Base-by-base conservation (phyloP, 75 land plant genomes). In the Sequoiadendron giganteum region DNA sequence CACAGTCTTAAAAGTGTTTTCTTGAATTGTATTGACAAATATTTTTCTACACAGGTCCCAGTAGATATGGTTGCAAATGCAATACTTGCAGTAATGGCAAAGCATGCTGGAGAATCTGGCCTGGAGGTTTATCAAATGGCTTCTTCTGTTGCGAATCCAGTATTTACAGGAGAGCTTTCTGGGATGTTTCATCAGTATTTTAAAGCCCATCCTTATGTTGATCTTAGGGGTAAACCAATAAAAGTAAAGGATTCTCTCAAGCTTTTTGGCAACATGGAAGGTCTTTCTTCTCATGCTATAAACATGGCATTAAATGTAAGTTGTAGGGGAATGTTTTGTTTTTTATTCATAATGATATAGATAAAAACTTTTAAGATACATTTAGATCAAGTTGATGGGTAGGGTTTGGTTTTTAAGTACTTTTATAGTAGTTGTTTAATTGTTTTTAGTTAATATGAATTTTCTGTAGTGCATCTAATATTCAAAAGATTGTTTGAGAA, bases 1-100 rank as follows among this genome's bases (percentile, higher is more conserved):
- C 1, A 21, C 25, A 70, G 9, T 0, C 10, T 56, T 18, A 56
- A 76, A 11, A 45, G 7, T 81, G n/a, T 3, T 8, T 32, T 10
- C 0, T 32, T 30, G 2, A 30, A 4, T 72, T 2, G 1, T 72
- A 30, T 72, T 32, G 99, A 42, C 40, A 42, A 0, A 21, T 25
- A 21, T 2, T 43, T 9, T 19, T 38, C 40, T 43, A 21, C 40
- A 25, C 86, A 97, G 99, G 95, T 97, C 0, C 99, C 99, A 25
- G 99, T 92, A 36, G 99, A 97, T 85, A 95, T 97, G 97, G 99
- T 97, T 6, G 99, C 94, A 14, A 97, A 97, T 85, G 94, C 99
- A 73, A 93, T 94, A 28, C 86, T 97, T 79, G 99, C 99, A 38
- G 95, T 96, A 68, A 96, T 97, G 93, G 95, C 97, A 56, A 93